phyloP scores from a whole-genome alignment of 306 rosid species.

The barrel medic (Medicago truncatula) region MtrunA17r5.0-ANR NC_053045.1:56167001-56167500 shows the following conservation, averaged over 20 bases:
- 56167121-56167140: slow-evolving; percentile 68
- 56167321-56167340: slow-evolving; percentile 19
- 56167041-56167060: too few relatives aligned
- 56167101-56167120: slow-evolving; percentile 67
- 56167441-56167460: slow-evolving; percentile 29
- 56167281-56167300: slow-evolving; percentile 10
- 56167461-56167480: slow-evolving; percentile 3
- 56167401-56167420: slow-evolving; percentile 33
- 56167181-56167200: slow-evolving; percentile 70
- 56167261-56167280: slow-evolving; percentile 13
- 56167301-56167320: slow-evolving; percentile 20
- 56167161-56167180: slow-evolving; percentile 68
- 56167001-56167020: slow-evolving; percentile 7
- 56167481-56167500: slow-evolving; percentile 23
- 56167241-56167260: slow-evolving; percentile 67
- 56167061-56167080: slow-evolving; percentile 25
- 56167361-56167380: slow-evolving; percentile 10
- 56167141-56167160: slow-evolving; percentile 59
- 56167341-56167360: slow-evolving; percentile 31
- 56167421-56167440: slow-evolving; percentile 14
- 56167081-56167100: slow-evolving; percentile 36
- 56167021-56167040: slow-evolving; percentile 1
- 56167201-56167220: slow-evolving; percentile 74
- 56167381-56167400: slow-evolving; percentile 24
- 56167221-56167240: slow-evolving; percentile 74